Percentiles rank a stretch among this genome's conserved stretches.
phyloP scores from a whole-genome alignment of 306 rosid genomes.

The Neltuma alba region DNA sequence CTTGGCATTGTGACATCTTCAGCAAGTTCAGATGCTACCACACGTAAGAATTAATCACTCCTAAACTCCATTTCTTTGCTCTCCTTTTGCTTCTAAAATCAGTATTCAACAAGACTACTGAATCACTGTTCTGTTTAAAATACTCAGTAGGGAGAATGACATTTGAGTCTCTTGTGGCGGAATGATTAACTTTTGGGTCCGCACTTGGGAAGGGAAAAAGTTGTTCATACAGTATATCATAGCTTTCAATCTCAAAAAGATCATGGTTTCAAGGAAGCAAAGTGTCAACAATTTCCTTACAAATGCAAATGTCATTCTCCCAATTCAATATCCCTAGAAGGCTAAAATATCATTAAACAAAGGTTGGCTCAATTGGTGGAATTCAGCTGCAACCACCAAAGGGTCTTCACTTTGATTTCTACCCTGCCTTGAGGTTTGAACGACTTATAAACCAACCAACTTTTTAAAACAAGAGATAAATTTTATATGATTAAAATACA shows the following conservation, averaged over 20 bases:
- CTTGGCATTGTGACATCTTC: constrained; percentile 49
- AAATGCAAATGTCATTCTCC: background rate
- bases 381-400: background rate
- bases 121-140: background rate
- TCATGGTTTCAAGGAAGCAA: background rate
- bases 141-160: background rate
- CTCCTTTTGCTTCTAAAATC: background rate
- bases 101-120: background rate
- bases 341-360: background rate
- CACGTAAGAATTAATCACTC: constrained; percentile 26
- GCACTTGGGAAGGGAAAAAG: background rate
- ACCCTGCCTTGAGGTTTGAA: background rate
- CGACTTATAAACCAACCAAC: background rate
- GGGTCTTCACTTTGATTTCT: background rate
- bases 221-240: background rate
- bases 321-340: background rate
- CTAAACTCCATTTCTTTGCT: background rate
- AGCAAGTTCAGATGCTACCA: constrained; percentile 44
- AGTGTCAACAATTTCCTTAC: background rate
- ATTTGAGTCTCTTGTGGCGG: background rate
- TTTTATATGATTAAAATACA: no score
- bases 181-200: background rate
- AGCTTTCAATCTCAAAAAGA: background rate
- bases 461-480: background rate
- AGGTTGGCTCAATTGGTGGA: background rate